Evolutionary conservation across 2,329 filamentous ascomycete genomes (phyloP).

Genomic region (Colletotrichum brevisporum): DNA sequence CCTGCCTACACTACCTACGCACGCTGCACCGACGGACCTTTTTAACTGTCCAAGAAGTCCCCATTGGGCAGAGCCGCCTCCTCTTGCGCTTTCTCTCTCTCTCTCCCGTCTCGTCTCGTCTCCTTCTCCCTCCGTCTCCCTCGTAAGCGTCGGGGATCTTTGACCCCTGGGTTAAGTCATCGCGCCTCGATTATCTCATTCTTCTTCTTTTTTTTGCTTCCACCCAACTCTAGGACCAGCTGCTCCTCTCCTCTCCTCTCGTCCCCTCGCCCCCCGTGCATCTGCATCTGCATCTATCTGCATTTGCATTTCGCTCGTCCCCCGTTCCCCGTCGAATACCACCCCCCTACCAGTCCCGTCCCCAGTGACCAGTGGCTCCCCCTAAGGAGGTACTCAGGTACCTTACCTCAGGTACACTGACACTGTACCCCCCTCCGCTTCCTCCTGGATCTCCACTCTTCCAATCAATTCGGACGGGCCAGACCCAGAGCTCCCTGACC

Average conservation of each 20-base stretch:
- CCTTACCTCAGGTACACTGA: background rate
- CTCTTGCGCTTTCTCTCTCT: background rate
- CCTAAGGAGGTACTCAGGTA: no score
- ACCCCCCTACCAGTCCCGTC: background rate
- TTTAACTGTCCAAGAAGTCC: background rate
- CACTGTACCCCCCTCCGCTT: background rate
- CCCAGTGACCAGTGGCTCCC: background rate
- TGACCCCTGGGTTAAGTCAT: no score
- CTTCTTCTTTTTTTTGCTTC: constrained; percentile 3
- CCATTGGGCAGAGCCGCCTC: constrained; percentile 5
- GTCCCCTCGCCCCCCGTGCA: constrained; percentile 3
- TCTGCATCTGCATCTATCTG: constrained; percentile 31
- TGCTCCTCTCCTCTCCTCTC: background rate
- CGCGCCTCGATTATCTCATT: no score
- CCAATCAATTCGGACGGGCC: constrained; percentile 40
- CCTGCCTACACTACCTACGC: background rate
- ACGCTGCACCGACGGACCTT: constrained; percentile 15
- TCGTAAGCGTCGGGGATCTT: no score
- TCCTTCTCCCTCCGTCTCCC: background rate
- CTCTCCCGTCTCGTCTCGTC: constrained; percentile 7
- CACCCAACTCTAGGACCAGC: background rate
- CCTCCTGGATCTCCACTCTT: constrained; percentile 37
- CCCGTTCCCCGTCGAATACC: constrained; percentile 32
- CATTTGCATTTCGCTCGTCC: constrained; percentile 31
- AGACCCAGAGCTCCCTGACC: constrained; percentile 37